Percentiles rank a stretch among this genome's conserved stretches.
phyloP scores from a whole-genome alignment of 768 basidiomycete genomes.

The Agrocybe praecox region DNA sequence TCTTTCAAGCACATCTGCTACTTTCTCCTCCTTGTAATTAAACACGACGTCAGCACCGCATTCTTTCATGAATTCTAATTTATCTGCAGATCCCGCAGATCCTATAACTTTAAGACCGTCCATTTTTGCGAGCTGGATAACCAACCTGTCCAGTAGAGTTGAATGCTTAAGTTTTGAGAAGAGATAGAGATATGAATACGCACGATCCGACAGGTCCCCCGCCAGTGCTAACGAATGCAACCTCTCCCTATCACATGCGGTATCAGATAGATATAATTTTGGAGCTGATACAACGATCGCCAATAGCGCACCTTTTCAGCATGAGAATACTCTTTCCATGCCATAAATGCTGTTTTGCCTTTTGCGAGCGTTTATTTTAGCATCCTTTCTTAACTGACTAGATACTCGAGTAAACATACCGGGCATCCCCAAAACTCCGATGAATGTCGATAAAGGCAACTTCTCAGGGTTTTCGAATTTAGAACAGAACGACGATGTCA shows the following conservation, averaged over 20 bases:
- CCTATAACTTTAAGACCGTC: conserved; percentile 68
- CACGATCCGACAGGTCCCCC: conserved; percentile 65
- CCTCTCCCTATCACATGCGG: conserved; percentile 34
- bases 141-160: conserved; percentile 30
- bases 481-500: conserved; percentile 5
- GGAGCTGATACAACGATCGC: too few species aligned
- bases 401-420: conserved; percentile 28
- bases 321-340: conserved; percentile 41
- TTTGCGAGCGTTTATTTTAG: not conserved
- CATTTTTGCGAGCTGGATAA: conserved; percentile 52
- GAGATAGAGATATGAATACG: conserved; percentile 12
- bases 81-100: conserved; percentile 71
- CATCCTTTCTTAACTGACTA: too few species aligned
- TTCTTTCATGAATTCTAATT: conserved; percentile 60
- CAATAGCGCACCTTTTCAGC: conserved; percentile 33
- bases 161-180: not conserved
- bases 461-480: conserved; percentile 42
- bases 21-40: conserved; percentile 69
- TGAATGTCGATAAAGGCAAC: conserved; percentile 49
- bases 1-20: conserved; percentile 49
- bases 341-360: conserved; percentile 42
- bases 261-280: not conserved
- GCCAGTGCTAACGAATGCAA: conserved; percentile 41
- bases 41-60: conserved; percentile 72
- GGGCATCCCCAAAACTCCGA: conserved; percentile 59